Evolutionary conservation across 495 filamentous ascomycete species (phyloP).

Genomic region (Hypoxylon fuscum): DNA sequence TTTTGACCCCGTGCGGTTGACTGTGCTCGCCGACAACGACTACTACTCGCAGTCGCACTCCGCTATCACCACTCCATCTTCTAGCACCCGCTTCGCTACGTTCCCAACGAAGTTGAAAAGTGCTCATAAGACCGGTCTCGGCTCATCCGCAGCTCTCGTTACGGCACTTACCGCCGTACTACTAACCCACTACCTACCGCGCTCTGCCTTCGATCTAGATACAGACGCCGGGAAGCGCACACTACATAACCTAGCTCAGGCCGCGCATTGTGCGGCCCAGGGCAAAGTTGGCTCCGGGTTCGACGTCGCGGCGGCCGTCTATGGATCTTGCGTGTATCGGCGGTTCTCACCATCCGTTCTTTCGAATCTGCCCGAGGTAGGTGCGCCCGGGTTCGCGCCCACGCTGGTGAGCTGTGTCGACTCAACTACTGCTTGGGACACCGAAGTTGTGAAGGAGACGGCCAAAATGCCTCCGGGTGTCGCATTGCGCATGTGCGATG

Average conservation of each 20-base stretch:
- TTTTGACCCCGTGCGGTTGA: slow-evolving; percentile 75
- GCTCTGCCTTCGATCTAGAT: slow-evolving; percentile 61
- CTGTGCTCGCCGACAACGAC: slow-evolving; percentile 92
- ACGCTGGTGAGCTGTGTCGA: slow-evolving; percentile 71
- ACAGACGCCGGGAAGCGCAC: slow-evolving; percentile 46
- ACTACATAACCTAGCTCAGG: slow-evolving; percentile 93
- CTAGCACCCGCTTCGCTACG: slow-evolving; percentile 68
- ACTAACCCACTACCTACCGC: slow-evolving; percentile 80
- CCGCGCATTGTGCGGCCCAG: slow-evolving; percentile 93
- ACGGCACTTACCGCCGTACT: slow-evolving; percentile 88
- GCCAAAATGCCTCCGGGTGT: slow-evolving; percentile 77
- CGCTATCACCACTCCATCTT: slow-evolving; percentile 8
- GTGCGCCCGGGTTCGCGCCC: slow-evolving; percentile 69
- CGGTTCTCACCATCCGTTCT: slow-evolving; percentile 88
- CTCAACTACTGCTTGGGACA: slow-evolving; percentile 76
- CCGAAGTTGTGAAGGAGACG: slow-evolving; percentile 71
- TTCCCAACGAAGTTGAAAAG: slow-evolving; percentile 77
- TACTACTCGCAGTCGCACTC: slow-evolving; percentile 84
- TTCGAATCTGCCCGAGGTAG: slow-evolving; percentile 68
- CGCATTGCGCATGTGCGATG: slow-evolving; percentile 90
- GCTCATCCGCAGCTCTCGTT: slow-evolving; percentile 93
- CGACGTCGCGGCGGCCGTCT: slow-evolving; percentile 93
- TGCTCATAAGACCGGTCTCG: slow-evolving; percentile 96
- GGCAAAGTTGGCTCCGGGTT: slow-evolving; percentile 97
- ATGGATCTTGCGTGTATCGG: slow-evolving; percentile 87